These are phyloP conservation scores for Blastobotrys aristatus DNA, from an alignment of 1,139 yeast species.

Conservation along the genomic window DNA sequence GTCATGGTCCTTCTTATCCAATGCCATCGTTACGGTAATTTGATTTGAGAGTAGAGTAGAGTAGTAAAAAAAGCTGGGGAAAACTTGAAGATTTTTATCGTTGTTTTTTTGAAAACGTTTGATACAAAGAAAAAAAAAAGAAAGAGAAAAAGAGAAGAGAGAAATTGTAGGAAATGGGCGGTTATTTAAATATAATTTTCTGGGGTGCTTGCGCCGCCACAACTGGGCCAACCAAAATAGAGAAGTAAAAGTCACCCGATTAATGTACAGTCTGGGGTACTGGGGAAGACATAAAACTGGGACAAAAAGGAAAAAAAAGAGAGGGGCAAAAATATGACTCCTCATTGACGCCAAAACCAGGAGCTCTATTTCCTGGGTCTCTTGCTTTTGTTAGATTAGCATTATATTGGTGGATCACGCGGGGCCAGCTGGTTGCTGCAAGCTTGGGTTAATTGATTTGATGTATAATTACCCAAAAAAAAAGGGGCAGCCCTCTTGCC, in stretches of 20 bases:
- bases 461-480: too few species aligned
- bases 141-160: neutral
- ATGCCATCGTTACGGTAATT: slow-evolving; percentile 15
- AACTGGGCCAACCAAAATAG: neutral
- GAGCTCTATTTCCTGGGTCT: neutral
- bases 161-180: neutral
- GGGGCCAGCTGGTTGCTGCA: neutral
- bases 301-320: neutral
- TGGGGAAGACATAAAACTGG: neutral
- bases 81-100: too few species aligned
- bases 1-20: slow-evolving; percentile 17
- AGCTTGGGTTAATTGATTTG: neutral
- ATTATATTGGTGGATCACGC: neutral
- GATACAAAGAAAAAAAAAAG: slow-evolving; percentile 5
- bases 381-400: too few species aligned
- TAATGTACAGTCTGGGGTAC: neutral
- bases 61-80: too few species aligned
- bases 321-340: neutral
- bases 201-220: too few species aligned
- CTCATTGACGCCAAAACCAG: neutral
- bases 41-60: neutral
- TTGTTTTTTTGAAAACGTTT: neutral
- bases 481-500: too few species aligned
- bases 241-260: neutral
- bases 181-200: neutral